phyloP scores from a whole-genome alignment of 2,329 filamentous ascomycete species.

The Pseudogymnoascus sp. region DNA sequence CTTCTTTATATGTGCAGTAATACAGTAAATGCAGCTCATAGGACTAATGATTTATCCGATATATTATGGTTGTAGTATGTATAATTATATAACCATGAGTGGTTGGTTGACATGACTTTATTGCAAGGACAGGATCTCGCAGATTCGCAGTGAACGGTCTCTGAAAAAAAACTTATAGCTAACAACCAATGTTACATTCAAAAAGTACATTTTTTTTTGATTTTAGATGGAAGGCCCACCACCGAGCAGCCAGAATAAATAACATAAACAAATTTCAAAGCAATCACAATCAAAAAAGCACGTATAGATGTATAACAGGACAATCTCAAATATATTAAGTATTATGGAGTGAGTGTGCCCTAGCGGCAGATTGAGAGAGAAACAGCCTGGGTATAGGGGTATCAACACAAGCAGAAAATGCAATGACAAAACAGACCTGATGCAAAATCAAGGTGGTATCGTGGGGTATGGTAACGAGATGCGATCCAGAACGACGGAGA shows the following conservation, averaged over 20 bases:
- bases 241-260: too few species aligned
- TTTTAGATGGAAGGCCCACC: too few species aligned
- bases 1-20: not conserved
- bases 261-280: not conserved
- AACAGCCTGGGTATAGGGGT: conserved; percentile 33
- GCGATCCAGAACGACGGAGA: conserved; percentile 1
- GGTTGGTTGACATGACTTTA: too few species aligned
- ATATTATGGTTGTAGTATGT: not conserved
- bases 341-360: conserved; percentile 28
- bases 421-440: conserved; percentile 23
- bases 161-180: too few species aligned
- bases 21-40: not conserved
- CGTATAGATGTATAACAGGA: not conserved
- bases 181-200: not conserved
- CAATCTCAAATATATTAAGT: conserved; percentile 24
- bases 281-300: not conserved
- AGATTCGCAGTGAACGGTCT: too few species aligned
- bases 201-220: too few species aligned
- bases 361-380: conserved; percentile 31
- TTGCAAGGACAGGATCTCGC: too few species aligned
- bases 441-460: conserved; percentile 31
- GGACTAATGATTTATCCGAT: not conserved
- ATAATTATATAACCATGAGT: not conserved
- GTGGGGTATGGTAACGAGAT: conserved; percentile 26
- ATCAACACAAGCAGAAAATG: conserved; percentile 30